Evolutionary conservation across 2,329 filamentous ascomycete genomes (phyloP).

Genomic region (Lasiodiplodia sp.): DNA sequence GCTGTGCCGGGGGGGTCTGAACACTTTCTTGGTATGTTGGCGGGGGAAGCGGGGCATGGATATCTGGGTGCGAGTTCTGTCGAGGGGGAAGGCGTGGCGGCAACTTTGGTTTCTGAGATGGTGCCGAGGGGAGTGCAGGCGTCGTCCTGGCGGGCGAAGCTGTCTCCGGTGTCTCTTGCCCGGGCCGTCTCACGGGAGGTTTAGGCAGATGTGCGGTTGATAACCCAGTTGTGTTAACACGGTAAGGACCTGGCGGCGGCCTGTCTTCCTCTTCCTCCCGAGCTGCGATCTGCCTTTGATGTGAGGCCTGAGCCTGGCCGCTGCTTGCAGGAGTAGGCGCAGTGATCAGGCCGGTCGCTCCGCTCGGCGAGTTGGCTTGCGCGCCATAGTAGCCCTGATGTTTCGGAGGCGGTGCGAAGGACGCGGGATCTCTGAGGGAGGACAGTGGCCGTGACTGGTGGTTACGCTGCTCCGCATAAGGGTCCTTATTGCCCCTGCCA

Average conservation of each 20-base stretch:
- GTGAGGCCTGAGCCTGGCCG: slow-evolving; percentile 43
- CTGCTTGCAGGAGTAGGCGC: slow-evolving; percentile 8
- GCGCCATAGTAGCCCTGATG: slow-evolving; percentile 42
- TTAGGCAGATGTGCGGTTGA: slow-evolving; percentile 73
- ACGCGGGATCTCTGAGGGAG: slow-evolving; percentile 75
- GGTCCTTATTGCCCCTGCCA: slow-evolving; percentile 60
- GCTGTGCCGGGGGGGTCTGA: slow-evolving; percentile 38
- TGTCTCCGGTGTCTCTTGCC: slow-evolving; percentile 38
- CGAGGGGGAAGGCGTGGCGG: slow-evolving; percentile 78
- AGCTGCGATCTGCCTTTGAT: slow-evolving; percentile 45
- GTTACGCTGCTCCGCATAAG: slow-evolving; percentile 45
- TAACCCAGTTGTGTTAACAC: slow-evolving; percentile 73
- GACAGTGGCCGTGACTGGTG: slow-evolving; percentile 70
- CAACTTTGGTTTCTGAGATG: slow-evolving; percentile 18
- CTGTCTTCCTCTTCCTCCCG: slow-evolving; percentile 45
- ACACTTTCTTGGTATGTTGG: slow-evolving; percentile 57
- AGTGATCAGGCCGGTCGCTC: slow-evolving; percentile 3
- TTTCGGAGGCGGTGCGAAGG: slow-evolving; percentile 83
- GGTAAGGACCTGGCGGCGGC: slow-evolving; percentile 69
- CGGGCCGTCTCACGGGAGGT: slow-evolving; percentile 66
- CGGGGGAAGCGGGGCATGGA: slow-evolving; percentile 54
- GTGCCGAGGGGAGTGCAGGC: slow-evolving; percentile 54
- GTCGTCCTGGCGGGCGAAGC: slow-evolving; percentile 50
- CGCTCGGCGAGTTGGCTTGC: slow-evolving; percentile 18
- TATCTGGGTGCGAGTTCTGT: slow-evolving; percentile 60